phyloP scores from a whole-genome alignment of 2,329 filamentous ascomycete genomes.

The Aspergillus jensenii region DNA sequence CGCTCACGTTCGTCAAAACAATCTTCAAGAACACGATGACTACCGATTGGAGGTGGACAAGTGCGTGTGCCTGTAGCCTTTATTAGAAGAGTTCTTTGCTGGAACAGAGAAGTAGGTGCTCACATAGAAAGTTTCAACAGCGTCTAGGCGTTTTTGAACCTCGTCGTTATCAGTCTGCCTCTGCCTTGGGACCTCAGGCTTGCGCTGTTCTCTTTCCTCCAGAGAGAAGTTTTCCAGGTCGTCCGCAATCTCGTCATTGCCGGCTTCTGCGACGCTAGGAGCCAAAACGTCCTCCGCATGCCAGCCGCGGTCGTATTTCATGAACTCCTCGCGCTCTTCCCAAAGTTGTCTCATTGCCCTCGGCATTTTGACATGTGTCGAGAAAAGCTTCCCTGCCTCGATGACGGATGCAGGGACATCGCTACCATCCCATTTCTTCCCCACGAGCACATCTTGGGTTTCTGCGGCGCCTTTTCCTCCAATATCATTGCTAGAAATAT shows the following conservation, averaged over 20 bases:
- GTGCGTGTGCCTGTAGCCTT: constrained; percentile 60
- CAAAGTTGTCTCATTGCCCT: constrained; percentile 89
- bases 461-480: constrained; percentile 85
- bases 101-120: constrained; percentile 38
- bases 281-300: constrained; percentile 51
- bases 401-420: constrained; percentile 91
- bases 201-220: constrained; percentile 17
- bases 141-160: constrained; percentile 60
- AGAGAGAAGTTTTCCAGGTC: constrained; percentile 22
- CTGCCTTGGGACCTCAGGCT: constrained; percentile 13
- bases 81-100: neutral
- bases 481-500: constrained; percentile 82
- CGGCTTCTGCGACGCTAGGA: constrained; percentile 32
- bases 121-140: constrained; percentile 84
- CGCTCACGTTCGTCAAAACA: constrained; percentile 81
- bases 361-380: constrained; percentile 85
- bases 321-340: constrained; percentile 87
- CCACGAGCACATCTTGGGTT: constrained; percentile 75
- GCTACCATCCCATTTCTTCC: constrained; percentile 86
- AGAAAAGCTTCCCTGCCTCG: constrained; percentile 90
- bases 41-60: constrained; percentile 87
- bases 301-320: constrained; percentile 92
- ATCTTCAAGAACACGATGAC: constrained; percentile 91
- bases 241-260: constrained; percentile 42
- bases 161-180: constrained; percentile 39